Percentiles rank a stretch among this genome's conserved stretches.
These are phyloP conservation scores for Geoglossum cookeanum DNA, from an alignment of 2,329 filamentous ascomycete species.

Conservation along the genomic window DNA sequence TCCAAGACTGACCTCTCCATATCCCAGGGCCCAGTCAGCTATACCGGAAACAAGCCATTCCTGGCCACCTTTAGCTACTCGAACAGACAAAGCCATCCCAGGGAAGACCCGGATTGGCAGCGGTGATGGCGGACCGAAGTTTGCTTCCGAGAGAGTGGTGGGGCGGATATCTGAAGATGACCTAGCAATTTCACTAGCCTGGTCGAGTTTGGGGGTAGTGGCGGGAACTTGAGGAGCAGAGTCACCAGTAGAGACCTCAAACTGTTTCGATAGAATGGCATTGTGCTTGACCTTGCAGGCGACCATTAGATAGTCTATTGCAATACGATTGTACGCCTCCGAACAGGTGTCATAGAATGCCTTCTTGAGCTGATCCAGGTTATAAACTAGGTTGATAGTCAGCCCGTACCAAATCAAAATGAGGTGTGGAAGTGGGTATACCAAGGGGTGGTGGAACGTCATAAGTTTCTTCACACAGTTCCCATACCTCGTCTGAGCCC, in stretches of 20 bases:
- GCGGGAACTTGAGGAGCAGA: not conserved
- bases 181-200: not conserved
- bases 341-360: not conserved
- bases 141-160: not conserved
- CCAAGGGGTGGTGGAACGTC: no score
- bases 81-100: not conserved
- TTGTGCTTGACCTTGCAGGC: not conserved
- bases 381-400: not conserved
- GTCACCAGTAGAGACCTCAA: not conserved
- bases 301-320: not conserved
- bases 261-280: not conserved
- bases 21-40: not conserved
- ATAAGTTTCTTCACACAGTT: no score
- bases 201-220: not conserved
- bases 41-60: not conserved
- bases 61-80: not conserved
- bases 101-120: not conserved
- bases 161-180: not conserved
- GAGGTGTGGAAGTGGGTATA: no score
- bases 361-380: not conserved
- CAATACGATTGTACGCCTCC: not conserved
- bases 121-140: not conserved
- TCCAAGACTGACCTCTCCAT: not conserved
- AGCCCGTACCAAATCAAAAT: not conserved
- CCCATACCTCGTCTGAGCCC: no score